Percentiles rank a stretch among this genome's conserved stretches.
Evolutionary conservation across 805 yeast genomes (phyloP).

Genomic region (Lipomyces yamanashiensis): DNA sequence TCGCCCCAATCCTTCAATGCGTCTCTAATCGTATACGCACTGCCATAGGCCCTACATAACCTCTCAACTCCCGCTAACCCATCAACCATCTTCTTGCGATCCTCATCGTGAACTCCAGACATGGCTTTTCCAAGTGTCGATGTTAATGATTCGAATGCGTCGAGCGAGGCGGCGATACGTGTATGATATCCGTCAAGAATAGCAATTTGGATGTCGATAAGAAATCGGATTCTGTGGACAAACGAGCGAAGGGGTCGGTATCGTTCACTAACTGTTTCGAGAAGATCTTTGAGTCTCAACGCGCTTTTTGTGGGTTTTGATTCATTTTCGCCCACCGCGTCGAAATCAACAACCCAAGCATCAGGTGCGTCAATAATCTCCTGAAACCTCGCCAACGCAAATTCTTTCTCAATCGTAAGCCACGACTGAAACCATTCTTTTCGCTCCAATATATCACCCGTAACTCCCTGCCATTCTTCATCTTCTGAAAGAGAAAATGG

Average conservation of each 20-base stretch:
- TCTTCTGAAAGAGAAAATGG: conserved; percentile 45
- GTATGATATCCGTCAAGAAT: conserved; percentile 59
- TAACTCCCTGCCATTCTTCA: conserved; percentile 53
- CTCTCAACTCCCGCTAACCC: conserved; percentile 49
- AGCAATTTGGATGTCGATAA: conserved; percentile 62
- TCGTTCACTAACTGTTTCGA: conserved; percentile 61
- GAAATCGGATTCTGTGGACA: conserved; percentile 59
- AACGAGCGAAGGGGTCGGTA: conserved; percentile 52
- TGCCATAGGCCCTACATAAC: conserved; percentile 50
- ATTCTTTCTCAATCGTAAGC: conserved; percentile 57
- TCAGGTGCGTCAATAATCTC: conserved; percentile 55
- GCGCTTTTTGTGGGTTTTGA: conserved; percentile 70
- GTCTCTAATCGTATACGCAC: conserved; percentile 47
- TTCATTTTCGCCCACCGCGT: conserved; percentile 50
- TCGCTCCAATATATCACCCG: conserved; percentile 41
- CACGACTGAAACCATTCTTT: conserved; percentile 51
- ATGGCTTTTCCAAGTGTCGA: conserved; percentile 47
- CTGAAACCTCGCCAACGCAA: conserved; percentile 57
- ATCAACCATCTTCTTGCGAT: conserved; percentile 38
- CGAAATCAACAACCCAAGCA: conserved; percentile 65
- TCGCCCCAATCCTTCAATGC: conserved; percentile 53
- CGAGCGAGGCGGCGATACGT: conserved; percentile 50
- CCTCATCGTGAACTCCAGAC: conserved; percentile 44
- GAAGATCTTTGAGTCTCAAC: conserved; percentile 57
- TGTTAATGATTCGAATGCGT: conserved; percentile 50